phyloP scores from a whole-genome alignment of 1,139 yeast species.

The Suhomyces wounanorum region DNA sequence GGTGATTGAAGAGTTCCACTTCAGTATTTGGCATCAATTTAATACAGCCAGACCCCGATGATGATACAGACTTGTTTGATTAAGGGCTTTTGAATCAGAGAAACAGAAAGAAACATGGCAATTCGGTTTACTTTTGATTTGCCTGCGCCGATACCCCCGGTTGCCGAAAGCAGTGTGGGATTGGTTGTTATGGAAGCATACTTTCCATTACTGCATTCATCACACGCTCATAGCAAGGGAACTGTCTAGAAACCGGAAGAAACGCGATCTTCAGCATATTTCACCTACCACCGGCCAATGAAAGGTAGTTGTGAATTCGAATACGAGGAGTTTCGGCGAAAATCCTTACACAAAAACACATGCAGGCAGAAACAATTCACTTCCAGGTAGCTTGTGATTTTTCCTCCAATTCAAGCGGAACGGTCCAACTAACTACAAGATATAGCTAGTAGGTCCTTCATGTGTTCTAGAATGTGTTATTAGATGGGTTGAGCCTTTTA shows the following conservation, averaged over 20 bases:
- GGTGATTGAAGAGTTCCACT: no score
- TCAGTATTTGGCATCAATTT: no score
- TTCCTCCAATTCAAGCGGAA: neutral
- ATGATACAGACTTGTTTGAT: no score
- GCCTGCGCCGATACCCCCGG: neutral
- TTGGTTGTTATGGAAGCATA: neutral
- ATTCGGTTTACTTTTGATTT: neutral
- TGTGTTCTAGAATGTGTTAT: no score
- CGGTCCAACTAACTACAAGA: no score
- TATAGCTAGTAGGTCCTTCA: no score
- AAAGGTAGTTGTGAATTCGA: neutral
- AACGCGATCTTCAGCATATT: neutral
- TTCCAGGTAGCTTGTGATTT: neutral
- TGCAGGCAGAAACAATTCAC: neutral
- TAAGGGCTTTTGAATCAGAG: no score
- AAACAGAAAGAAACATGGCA: neutral
- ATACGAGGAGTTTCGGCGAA: slow-evolving; percentile 15
- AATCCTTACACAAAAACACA: slow-evolving; percentile 12
- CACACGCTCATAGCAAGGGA: neutral
- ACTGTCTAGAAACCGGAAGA: neutral
- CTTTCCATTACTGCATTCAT: neutral
- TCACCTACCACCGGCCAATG: neutral
- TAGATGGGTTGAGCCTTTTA: no score
- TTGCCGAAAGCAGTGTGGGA: neutral
- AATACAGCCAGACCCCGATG: no score